These are phyloP conservation scores for Rhodomyrtus psidioides DNA, from an alignment of 441 rosid genomes.

Conservation along the genomic window DNA sequence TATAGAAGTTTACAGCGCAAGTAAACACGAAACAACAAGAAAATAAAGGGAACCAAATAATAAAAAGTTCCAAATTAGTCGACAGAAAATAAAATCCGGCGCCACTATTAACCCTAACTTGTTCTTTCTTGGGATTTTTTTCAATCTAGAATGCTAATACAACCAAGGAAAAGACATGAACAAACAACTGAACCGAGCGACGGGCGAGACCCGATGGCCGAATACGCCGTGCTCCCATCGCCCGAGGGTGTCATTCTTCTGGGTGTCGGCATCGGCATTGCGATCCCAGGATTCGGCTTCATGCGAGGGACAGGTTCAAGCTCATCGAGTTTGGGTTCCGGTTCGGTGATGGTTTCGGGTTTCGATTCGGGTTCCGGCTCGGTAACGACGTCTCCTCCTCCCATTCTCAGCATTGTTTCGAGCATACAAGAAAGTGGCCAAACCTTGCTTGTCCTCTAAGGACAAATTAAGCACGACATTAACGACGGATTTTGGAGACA, in stretches of 20 bases:
- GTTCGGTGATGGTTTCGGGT: not conserved
- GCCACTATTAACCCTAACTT: not conserved
- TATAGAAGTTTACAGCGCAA: not conserved
- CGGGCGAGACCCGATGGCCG: not conserved
- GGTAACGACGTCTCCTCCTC: no score
- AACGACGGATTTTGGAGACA: no score
- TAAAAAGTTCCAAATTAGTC: not conserved
- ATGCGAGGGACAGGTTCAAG: not conserved
- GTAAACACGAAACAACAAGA: not conserved
- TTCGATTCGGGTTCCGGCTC: not conserved
- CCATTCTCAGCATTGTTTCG: no score
- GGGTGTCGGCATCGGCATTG: no score
- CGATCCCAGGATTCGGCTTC: not conserved
- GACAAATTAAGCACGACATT: no score
- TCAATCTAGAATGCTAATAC: no score
- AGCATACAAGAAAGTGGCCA: no score
- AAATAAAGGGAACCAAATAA: not conserved
- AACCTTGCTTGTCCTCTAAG: no score
- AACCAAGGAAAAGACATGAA: not conserved
- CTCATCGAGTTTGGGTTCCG: not conserved
- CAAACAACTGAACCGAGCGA: not conserved
- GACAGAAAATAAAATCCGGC: not conserved
- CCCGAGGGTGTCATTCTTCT: no score
- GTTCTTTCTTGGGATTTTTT: no score
- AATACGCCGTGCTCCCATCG: no score